These are phyloP conservation scores for Diaporthe sp. DNA, from an alignment of 2,329 filamentous ascomycete genomes.

Conservation along the genomic window DNA sequence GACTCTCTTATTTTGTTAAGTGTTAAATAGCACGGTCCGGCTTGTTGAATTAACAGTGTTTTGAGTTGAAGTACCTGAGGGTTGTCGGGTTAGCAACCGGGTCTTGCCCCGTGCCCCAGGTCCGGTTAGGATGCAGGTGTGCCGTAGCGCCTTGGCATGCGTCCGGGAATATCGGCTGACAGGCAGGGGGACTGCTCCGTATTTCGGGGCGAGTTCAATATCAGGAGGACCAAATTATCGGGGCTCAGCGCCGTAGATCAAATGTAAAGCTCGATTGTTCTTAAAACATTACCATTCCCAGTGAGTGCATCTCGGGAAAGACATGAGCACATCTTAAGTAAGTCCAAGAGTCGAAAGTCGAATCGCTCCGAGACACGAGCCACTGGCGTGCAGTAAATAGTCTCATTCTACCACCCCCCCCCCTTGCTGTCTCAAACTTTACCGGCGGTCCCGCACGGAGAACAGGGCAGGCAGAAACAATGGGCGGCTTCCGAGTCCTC, in stretches of 20 bases:
- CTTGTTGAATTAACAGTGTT: not conserved
- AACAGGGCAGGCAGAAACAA: not conserved
- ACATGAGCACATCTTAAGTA: not conserved
- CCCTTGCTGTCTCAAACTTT: no score
- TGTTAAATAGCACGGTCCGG: not conserved
- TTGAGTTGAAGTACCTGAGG: not conserved
- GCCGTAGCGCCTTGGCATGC: not conserved
- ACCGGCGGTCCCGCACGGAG: not conserved
- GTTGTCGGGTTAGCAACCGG: no score
- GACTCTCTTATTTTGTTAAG: not conserved
- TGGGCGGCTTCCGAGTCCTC: constrained; percentile 18
- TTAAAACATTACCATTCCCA: not conserved
- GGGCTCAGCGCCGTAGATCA: not conserved
- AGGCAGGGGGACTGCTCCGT: not conserved
- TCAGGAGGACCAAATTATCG: not conserved
- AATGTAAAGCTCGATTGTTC: not conserved
- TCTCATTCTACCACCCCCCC: not conserved
- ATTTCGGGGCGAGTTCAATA: not conserved
- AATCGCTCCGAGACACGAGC: not conserved
- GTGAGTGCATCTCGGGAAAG: not conserved
- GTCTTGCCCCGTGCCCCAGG: no score
- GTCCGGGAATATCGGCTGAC: not conserved
- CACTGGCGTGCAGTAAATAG: not conserved
- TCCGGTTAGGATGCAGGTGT: not conserved
- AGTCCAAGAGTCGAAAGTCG: not conserved